phyloP scores from a whole-genome alignment of 1,139 yeast genomes.

The Pichia norvegensis region DNA sequence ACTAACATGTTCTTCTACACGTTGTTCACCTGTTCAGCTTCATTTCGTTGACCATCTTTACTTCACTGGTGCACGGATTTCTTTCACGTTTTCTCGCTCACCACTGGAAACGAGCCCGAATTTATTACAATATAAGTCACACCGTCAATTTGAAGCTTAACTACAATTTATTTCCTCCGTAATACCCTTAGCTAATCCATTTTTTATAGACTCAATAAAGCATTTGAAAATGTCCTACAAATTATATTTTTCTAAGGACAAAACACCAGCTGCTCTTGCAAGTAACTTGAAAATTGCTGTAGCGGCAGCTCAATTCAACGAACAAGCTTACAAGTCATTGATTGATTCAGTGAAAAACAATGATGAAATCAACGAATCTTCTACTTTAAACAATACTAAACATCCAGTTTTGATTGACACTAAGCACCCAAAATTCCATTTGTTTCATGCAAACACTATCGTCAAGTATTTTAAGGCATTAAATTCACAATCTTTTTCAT shows the following conservation, averaged over 20 bases:
- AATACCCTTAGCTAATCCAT: too few relatives aligned
- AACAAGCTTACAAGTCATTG: constrained; percentile 13
- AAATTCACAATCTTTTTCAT: constrained; percentile 7
- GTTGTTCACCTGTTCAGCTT: too few relatives aligned
- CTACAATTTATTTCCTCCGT: too few relatives aligned
- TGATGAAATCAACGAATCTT: constrained; percentile 32
- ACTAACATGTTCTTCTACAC: too few relatives aligned
- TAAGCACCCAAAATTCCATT: constrained; percentile 35
- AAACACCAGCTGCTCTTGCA: constrained; percentile 36
- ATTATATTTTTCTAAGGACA: constrained; percentile 38
- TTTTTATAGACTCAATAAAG: not conserved
- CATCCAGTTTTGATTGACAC: constrained; percentile 27
- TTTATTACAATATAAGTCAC: not conserved
- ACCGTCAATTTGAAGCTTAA: not conserved
- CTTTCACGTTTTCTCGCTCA: not conserved
- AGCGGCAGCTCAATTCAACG: constrained; percentile 37
- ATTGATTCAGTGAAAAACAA: constrained; percentile 26
- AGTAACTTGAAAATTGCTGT: constrained; percentile 55
- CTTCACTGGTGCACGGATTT: constrained; percentile 2
- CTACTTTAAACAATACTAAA: constrained; percentile 23
- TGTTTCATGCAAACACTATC: constrained; percentile 76
- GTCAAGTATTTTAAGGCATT: constrained; percentile 54
- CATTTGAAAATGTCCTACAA: constrained; percentile 24
- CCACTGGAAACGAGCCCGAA: not conserved
- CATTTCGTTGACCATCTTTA: too few relatives aligned